Evolutionary conservation across 768 basidiomycete species (phyloP), one percentile per base, ranked within the genome.

Genomic region (Hirschioporus abietinus): DNA sequence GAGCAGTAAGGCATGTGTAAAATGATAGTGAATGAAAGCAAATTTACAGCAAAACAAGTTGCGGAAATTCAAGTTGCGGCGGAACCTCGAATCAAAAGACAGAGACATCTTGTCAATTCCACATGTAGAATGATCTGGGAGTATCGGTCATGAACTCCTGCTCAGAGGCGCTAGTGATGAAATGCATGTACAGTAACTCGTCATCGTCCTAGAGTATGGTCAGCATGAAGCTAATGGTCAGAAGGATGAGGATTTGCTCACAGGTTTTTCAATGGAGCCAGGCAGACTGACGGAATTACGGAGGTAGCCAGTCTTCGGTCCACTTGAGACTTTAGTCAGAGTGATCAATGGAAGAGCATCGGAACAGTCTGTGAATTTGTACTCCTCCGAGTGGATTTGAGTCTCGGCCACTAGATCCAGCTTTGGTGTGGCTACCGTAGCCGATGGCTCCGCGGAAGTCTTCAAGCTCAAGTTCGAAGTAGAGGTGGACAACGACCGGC

Each of bases 381-480:
- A 15, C 42, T 52, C 42, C 42, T 52, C 42, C 42, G 42, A 52
- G 12, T 52, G 20, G 12, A 52, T 52, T 10, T 52, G 42, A 52
- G 42, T 52, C 12, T 52, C 42, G 20, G 42, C 42, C 12, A 52
- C 42, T 1, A 52, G 42, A 52, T 52, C 67, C 61, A 63, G 68
- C 58, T 23, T 61, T 35, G 68, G n/a, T n/a, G 67, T 64, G n/a
- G 35, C 57, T 30, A 25, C 66, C 25, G 66, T 62, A 25, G 70
- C 65, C 58, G 72, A 72, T 36, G 71, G 70, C n/a, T n/a, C n/a
- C 58, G 27, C 66, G 27, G 73, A 73, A 12, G 69, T 73, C 8
- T 72, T 74, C 27, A 74, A 73, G 23, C 65, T 75, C 12, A 52
- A 20, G 20, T 20, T 52, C 42, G 42, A 5, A 52, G 15, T 52